Evolutionary conservation across 140 eudicot species (phyloP), one percentile per base, ranked within the genome.

Genomic region (Anethum foeniculum): DNA sequence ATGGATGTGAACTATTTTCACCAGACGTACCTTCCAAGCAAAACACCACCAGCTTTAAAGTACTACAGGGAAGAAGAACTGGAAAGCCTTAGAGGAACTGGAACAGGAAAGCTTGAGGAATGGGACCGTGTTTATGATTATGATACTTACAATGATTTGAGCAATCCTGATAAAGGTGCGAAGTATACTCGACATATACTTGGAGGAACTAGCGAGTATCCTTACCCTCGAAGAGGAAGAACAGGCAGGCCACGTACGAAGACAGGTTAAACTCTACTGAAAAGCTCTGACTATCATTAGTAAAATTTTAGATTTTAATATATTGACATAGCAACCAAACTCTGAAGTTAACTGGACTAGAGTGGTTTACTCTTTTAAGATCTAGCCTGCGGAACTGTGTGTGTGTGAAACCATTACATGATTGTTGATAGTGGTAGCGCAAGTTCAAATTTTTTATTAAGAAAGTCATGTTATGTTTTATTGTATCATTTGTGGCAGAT

Each of bases 101-200:
- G 87, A 78, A 83, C 83, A 21, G 88, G 80, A 43, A 65, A 83
- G 58, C 80, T 77, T 28, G 54, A 80, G 49, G 87, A 85, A 80
- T 85, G 87, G 87, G 89, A 88, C 44, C 84, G 82, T 41, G 74
- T 88, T 30, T 88, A 88, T 65, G 91, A 88, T 51, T 88, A 85
- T 65, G 91, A 78, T 36, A 79, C 73, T 12, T 88, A 88, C 79
- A 83, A 85, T 73, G 91, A 85, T 64, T 82, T 85, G 19, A 84
- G 87, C 25, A 72, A 79, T 16, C 88, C 90, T 8, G 88, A 87
- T 58, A 80, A 71, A n/a, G 86, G 86, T 30, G 28, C 54, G 5
- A 77, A 83, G 36, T 51, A 82, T 72, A 80, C 75, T 13, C 56
- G 91, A 28, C 87, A 85, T 30, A 71, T 82, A n/a, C 75, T 85